Percentiles rank a stretch among this genome's conserved stretches.
These are phyloP conservation scores for Phoma sp. DNA, from an alignment of 2,329 filamentous ascomycete species.

Conservation along the genomic window DNA sequence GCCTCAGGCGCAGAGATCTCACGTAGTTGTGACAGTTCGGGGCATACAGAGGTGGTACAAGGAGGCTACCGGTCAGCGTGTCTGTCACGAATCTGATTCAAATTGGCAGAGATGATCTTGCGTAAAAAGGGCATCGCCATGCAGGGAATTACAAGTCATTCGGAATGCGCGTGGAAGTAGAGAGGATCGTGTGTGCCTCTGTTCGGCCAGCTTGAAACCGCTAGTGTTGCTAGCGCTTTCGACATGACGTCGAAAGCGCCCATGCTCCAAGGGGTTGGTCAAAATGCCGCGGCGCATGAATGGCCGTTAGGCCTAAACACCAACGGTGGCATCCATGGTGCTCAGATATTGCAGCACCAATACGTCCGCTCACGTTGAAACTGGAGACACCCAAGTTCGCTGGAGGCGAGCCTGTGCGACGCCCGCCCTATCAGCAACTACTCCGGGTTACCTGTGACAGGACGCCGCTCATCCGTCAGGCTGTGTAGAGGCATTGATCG, in stretches of 20 bases:
- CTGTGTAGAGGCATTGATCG: constrained; percentile 16
- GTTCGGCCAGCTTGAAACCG: constrained; percentile 9
- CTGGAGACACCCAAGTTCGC: background rate
- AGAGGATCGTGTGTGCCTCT: constrained; percentile 12
- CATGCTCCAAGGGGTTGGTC: constrained; percentile 2
- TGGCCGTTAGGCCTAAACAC: constrained; percentile 22
- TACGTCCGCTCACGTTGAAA: constrained; percentile 6
- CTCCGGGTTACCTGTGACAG: constrained; percentile 13
- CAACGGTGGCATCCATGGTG: constrained; percentile 15
- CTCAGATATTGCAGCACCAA: constrained; percentile 7
- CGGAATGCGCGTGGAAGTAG: constrained; percentile 18
- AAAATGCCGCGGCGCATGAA: constrained; percentile 16
- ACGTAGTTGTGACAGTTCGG: background rate
- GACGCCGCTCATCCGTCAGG: constrained; percentile 17
- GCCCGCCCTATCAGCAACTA: constrained; percentile 11
- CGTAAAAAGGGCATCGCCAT: constrained; percentile 10
- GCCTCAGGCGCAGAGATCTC: constrained; percentile 6
- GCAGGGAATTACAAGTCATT: constrained; percentile 13
- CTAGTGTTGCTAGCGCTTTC: background rate
- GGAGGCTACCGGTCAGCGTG: background rate
- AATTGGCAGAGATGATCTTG: constrained; percentile 9
- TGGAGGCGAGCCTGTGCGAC: constrained; percentile 9
- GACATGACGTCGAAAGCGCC: constrained; percentile 14
- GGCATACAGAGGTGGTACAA: constrained; percentile 5
- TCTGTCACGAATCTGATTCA: constrained; percentile 4